These are phyloP conservation scores for Poa pratensis DNA, from an alignment of 176 grass and related monocot species.

Conservation along the genomic window DNA sequence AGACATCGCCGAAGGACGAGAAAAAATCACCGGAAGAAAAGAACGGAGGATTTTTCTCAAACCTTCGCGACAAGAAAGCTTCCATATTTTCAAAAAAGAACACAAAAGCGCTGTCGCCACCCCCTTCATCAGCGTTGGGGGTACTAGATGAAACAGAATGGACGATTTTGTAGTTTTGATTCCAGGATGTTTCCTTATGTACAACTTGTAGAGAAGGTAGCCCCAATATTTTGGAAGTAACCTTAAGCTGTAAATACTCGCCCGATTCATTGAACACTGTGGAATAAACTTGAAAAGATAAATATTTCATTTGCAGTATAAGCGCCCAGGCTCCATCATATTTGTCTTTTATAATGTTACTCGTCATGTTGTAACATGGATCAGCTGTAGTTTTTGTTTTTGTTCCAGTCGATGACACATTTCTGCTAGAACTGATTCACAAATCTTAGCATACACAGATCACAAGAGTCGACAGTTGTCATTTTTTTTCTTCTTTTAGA, in stretches of 20 bases:
- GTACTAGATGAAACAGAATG: conserved; percentile 62
- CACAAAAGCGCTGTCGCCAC: conserved; percentile 23
- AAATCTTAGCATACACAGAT: neutral
- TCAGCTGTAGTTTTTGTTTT: neutral
- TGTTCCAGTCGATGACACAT: neutral
- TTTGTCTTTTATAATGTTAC: neutral
- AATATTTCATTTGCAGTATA: neutral
- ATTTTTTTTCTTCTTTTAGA: no score
- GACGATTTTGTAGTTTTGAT: conserved; percentile 59
- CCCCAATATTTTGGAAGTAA: conserved; percentile 11
- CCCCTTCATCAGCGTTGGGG: conserved; percentile 23
- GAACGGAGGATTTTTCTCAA: conserved; percentile 49
- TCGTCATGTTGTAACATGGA: neutral
- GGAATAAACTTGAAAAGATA: conserved; percentile 38
- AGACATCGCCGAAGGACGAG: conserved; percentile 43
- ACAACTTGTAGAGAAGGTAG: conserved; percentile 44
- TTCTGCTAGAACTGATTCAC: neutral
- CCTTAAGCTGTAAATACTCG: conserved; percentile 56
- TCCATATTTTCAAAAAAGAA: conserved; percentile 68
- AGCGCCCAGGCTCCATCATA: neutral
- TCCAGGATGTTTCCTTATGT: conserved; percentile 34
- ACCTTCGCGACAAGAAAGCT: conserved; percentile 62
- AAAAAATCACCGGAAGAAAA: conserved; percentile 53
- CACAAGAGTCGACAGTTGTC: neutral
- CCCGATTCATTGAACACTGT: conserved; percentile 40